Base-by-base conservation (phyloP, 202 grass and related monocot genomes). In the Bolboschoenoplectus hybrid region DNA sequence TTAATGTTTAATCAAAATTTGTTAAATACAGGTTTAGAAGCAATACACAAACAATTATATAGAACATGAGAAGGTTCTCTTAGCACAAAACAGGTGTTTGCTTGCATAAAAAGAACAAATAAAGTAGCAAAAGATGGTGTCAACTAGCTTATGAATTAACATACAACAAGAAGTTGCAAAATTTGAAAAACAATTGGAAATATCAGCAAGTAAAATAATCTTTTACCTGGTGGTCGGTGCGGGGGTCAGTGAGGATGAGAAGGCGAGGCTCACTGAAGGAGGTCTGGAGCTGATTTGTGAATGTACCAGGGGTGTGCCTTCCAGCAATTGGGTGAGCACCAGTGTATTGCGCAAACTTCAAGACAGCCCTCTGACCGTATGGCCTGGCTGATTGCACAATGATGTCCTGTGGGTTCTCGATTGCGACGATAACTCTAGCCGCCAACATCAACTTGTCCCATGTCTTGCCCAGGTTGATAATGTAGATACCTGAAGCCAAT, bases 271-370 rank as follows among this genome's bases (percentile, higher is more conserved):
- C 96, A 39, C 91, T 93, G 75, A 98, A 98, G 20, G 90, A 88
- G 6, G 96, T 93, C 56, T 98, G 96, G 77, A 98, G 39, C 91
- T 98, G 96, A 85, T 98, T 98, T 34, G 96, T 98, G 80, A 98
- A 98, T 49, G 96, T 98, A 88, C 96, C 96, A 67, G 96, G 96
- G 63, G 96, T 98, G 82, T 98, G 96, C 87, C 96, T 93, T 0
- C 96, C 96, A 1, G 93, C 96, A 87, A 98, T 98, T 53, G 93
- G 91, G 47, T 98, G 93, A 65, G 91, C 91, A 51, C 96, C 93
- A 40, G 96, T 98, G 90, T 98, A 98, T 81, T 98, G 93, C 0
- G 96, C 93, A 83, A 98, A 98, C 86, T 97, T 97, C 66, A 94
- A 85, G 47, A 97, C 90, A 69, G 90, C 94, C 80, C 94, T 91